Conservation (phyloP, 192 early-diverging fungal species). For the Powellomyces hirtus region DNA sequence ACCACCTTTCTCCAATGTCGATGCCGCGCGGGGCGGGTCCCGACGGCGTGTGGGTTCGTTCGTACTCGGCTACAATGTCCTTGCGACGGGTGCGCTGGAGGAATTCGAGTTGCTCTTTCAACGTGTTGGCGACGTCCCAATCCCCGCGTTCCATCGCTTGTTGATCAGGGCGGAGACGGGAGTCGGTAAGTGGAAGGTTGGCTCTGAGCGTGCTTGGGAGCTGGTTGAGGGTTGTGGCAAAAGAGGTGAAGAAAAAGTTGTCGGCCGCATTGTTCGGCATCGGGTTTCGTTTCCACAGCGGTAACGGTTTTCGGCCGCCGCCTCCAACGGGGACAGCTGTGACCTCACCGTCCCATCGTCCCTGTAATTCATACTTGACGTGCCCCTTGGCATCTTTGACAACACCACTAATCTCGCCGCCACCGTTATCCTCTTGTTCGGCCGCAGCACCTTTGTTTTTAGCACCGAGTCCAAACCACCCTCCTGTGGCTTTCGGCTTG, state of each 20-base stretch:
- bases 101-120: conserved; percentile 74
- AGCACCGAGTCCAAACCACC: conserved; percentile 63
- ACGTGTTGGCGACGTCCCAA: conserved; percentile 71
- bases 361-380: conserved; percentile 26
- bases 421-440: conserved; percentile 19
- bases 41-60: conserved; percentile 31
- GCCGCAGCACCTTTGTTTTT: conserved; percentile 49
- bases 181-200: conserved; percentile 76
- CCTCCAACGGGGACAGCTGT: conserved; percentile 3
- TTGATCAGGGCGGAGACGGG: conserved; percentile 82
- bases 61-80: conserved; percentile 54
- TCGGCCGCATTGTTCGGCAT: conserved; percentile 20
- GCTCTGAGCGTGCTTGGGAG: conserved; percentile 51
- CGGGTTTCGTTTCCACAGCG: conserved; percentile 21
- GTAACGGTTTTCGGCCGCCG: conserved; percentile 5
- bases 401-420: conserved; percentile 33
- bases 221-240: conserved; percentile 78
- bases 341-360: conserved; percentile 37
- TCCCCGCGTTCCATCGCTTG: conserved; percentile 79
- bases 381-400: conserved; percentile 37
- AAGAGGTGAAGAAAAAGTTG: conserved; percentile 72
- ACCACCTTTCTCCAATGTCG: conserved; percentile 44
- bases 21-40: conserved; percentile 29
- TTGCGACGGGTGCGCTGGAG: conserved; percentile 68
- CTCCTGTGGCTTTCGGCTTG: conserved; percentile 54